These are phyloP conservation scores for Pelargonium myrrhifolium DNA, from an alignment of 441 rosid genomes.

Conservation along the genomic window DNA sequence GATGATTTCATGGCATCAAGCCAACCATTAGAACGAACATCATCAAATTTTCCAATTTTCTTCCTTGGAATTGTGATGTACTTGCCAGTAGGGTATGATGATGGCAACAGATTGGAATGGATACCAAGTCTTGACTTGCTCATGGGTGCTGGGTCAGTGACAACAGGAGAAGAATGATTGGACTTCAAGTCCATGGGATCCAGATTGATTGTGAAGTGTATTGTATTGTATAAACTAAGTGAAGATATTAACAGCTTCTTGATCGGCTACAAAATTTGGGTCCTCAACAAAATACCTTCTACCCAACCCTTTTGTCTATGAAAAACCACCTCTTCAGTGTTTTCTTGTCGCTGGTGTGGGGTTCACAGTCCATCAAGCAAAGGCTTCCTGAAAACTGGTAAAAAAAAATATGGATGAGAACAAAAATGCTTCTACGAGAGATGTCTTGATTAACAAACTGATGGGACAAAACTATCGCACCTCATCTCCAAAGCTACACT, in stretches of 20 bases:
- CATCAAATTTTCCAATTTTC: slow-evolving; percentile 64
- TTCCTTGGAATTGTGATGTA: slow-evolving; percentile 43
- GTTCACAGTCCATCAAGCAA: slow-evolving; percentile 66
- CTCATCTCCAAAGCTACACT: slow-evolving; percentile 46
- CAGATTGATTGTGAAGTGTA: slow-evolving; percentile 14
- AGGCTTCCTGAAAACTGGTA: slow-evolving; percentile 40
- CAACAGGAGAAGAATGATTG: slow-evolving; percentile 54
- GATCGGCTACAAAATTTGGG: slow-evolving; percentile 16
- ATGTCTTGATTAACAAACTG: not conserved
- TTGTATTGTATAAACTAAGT: not conserved
- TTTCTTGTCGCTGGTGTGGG: slow-evolving; percentile 66
- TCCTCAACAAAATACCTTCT: slow-evolving; percentile 14
- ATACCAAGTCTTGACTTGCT: slow-evolving; percentile 53
- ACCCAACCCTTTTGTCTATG: slow-evolving; percentile 81
- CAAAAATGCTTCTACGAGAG: not conserved
- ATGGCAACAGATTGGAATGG: slow-evolving; percentile 38
- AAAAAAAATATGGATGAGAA: not conserved
- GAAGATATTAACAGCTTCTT: slow-evolving; percentile 13
- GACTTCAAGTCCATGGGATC: slow-evolving; percentile 58
- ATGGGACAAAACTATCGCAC: slow-evolving; percentile 28
- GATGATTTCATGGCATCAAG: slow-evolving; percentile 90
- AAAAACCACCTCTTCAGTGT: slow-evolving; percentile 91
- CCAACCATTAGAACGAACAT: slow-evolving; percentile 84
- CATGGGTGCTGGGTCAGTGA: slow-evolving; percentile 48
- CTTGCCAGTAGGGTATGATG: slow-evolving; percentile 44